Conservation (phyloP, 495 filamentous ascomycete genomes). For the Xylaria bambusicola region DNA sequence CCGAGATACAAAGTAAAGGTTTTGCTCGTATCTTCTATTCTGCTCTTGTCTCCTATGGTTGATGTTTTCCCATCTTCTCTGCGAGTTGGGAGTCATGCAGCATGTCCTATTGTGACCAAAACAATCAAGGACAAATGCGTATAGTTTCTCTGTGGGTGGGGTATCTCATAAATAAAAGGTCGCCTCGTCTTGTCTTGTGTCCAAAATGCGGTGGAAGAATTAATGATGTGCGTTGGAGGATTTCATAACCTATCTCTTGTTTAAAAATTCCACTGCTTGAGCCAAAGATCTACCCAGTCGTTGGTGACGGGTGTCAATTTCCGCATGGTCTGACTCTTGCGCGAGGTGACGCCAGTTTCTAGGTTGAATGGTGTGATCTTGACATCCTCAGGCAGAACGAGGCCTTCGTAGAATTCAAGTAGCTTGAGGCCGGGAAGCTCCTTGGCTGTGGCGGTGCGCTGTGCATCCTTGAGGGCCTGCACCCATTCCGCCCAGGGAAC, state of each 20-base stretch:
- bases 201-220: constrained; percentile 1
- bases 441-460: constrained; percentile 16
- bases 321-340: constrained; percentile 21
- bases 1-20: no score
- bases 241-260: not conserved
- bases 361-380: constrained; percentile 22
- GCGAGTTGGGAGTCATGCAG: no score
- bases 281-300: constrained; percentile 38
- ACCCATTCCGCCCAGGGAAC: constrained; percentile 29
- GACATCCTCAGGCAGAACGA: constrained; percentile 8
- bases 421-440: constrained; percentile 27
- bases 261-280: constrained; percentile 37
- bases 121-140: constrained; percentile 9
- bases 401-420: constrained; percentile 27
- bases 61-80: no score
- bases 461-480: constrained; percentile 18
- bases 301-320: constrained; percentile 24
- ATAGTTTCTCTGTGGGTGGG: not conserved
- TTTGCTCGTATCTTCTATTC: no score
- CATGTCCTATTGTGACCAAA: not conserved
- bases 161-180: constrained; percentile 15
- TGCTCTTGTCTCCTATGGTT: no score
- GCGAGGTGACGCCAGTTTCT: constrained; percentile 11
- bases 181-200: constrained; percentile 7
- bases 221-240: constrained; percentile 2